These are phyloP conservation scores for Tolypocladium pustulatum DNA, from an alignment of 2,329 filamentous ascomycete species.

Conservation along the genomic window DNA sequence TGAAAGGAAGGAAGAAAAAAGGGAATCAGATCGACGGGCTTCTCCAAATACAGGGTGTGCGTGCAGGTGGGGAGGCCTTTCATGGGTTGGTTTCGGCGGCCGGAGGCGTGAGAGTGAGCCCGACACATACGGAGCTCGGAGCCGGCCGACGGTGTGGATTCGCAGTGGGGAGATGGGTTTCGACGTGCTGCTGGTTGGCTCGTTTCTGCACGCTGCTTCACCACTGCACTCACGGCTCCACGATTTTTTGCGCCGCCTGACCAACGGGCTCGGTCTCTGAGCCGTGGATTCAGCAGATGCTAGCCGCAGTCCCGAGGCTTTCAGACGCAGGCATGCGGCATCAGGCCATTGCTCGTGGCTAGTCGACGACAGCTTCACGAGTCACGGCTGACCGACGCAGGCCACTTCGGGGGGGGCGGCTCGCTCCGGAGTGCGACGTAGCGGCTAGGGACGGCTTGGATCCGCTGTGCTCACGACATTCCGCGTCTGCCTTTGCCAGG, in stretches of 20 bases:
- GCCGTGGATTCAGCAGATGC: background rate
- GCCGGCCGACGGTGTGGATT: conserved; percentile 3
- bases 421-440: background rate
- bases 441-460: background rate
- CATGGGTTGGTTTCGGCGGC: background rate
- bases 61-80: background rate
- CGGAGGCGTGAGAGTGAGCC: background rate
- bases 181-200: background rate
- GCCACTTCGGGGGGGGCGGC: background rate
- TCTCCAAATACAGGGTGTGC: background rate
- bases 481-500: background rate
- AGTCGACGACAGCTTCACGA: background rate
- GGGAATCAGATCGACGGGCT: background rate
- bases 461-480: background rate
- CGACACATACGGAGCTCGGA: conserved; percentile 2
- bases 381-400: background rate
- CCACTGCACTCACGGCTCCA: background rate
- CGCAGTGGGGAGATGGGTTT: background rate
- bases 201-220: background rate
- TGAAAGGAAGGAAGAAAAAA: background rate
- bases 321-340: background rate
- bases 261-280: background rate
- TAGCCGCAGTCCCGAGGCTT: background rate
- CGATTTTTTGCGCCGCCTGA: background rate
- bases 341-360: background rate